These are phyloP conservation scores for Arabidopsis hybrid DNA, from an alignment of 441 rosid genomes.

Conservation along the genomic window DNA sequence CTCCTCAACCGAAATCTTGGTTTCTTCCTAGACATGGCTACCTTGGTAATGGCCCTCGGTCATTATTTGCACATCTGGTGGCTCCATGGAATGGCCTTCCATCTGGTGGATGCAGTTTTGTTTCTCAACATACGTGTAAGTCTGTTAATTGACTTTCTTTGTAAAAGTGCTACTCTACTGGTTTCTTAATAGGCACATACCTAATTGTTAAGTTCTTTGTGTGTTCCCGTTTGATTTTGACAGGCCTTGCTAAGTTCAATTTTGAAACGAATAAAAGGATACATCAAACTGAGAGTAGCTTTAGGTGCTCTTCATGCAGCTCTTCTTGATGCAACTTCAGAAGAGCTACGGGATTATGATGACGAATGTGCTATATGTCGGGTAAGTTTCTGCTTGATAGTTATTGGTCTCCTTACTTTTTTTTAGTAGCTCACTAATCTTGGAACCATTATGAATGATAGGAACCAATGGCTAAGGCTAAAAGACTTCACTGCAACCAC, in stretches of 20 bases:
- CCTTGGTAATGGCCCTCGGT: slow-evolving; percentile 88
- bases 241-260: slow-evolving; percentile 94
- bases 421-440: slow-evolving; percentile 27
- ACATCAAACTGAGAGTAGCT: slow-evolving; percentile 79
- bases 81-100: slow-evolving; percentile 96
- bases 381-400: slow-evolving; percentile 56
- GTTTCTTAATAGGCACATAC: slow-evolving; percentile 11
- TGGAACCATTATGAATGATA: slow-evolving; percentile 49
- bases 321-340: slow-evolving; percentile 94
- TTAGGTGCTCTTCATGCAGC: slow-evolving; percentile 93
- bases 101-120: slow-evolving; percentile 87
- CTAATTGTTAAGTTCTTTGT: slow-evolving; percentile 14
- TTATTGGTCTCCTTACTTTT: slow-evolving; percentile 20
- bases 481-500: slow-evolving; percentile 89
- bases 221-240: slow-evolving; percentile 35
- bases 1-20: slow-evolving; percentile 85
- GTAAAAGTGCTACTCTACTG: background rate
- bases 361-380: slow-evolving; percentile 99
- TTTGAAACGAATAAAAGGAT: slow-evolving; percentile 88
- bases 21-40: slow-evolving; percentile 89
- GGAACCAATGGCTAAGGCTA: slow-evolving; percentile 99
- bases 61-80: slow-evolving; percentile 92
- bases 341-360: slow-evolving; percentile 82
- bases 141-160: slow-evolving; percentile 33
- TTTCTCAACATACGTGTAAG: slow-evolving; percentile 91